phyloP scores from a whole-genome alignment of 345 rosid species.

The Populus nigra region DNA sequence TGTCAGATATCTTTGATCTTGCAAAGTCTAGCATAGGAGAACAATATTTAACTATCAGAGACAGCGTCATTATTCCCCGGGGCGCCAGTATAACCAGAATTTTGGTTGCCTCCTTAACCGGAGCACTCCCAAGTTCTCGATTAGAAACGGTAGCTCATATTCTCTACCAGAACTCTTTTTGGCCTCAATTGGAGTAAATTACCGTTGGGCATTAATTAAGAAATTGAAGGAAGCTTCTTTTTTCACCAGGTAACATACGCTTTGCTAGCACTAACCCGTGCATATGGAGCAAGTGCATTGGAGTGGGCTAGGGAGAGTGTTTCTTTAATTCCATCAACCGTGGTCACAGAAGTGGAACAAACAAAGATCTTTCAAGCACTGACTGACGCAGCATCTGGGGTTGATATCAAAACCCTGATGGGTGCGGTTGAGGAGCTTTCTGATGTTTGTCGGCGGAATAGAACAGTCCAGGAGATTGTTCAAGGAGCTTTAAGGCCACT shows the following conservation, averaged over 20 bases:
- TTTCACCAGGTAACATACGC: slow-evolving; percentile 64
- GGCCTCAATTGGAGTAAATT: not conserved
- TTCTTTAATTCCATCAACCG: slow-evolving; percentile 70
- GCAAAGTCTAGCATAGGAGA: slow-evolving; percentile 59
- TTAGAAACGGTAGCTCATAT: slow-evolving; percentile 61
- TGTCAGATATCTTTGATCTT: slow-evolving; percentile 84
- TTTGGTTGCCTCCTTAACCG: slow-evolving; percentile 79
- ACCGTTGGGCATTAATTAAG: not conserved
- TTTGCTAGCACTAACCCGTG: slow-evolving; percentile 66
- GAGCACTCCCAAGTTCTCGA: slow-evolving; percentile 96
- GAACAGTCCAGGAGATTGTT: slow-evolving; percentile 89
- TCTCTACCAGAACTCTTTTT: not conserved
- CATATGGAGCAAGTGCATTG: slow-evolving; percentile 57
- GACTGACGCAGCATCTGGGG: slow-evolving; percentile 74
- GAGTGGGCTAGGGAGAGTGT: slow-evolving; percentile 78
- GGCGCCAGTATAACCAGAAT: slow-evolving; percentile 79
- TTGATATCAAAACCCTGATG: slow-evolving; percentile 56
- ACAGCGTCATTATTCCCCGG: slow-evolving; percentile 71
- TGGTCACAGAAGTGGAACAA: slow-evolving; percentile 70
- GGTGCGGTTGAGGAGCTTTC: slow-evolving; percentile 78
- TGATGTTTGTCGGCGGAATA: slow-evolving; percentile 88
- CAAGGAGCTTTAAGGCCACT: slow-evolving; percentile 87
- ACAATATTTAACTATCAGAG: slow-evolving; percentile 61
- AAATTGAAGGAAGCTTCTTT: not conserved
- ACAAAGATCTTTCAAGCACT: slow-evolving; percentile 65